These are phyloP conservation scores for Plasmodium falciparum DNA, from an alignment of 169 alveolate genomes.

Conservation along the genomic window DNA sequence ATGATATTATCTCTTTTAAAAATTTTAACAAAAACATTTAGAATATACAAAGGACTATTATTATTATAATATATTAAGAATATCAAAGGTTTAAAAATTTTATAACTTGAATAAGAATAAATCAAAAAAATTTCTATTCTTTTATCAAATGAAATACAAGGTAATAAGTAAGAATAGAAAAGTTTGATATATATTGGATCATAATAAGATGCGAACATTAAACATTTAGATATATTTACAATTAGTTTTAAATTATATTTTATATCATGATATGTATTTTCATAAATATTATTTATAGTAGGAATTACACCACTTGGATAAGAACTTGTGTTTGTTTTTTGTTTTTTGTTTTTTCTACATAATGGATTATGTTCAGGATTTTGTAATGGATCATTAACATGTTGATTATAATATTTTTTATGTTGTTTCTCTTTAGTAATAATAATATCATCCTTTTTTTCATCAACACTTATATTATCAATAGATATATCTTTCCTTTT, in stretches of 20 bases:
- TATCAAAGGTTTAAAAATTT: slow-evolving; percentile 46
- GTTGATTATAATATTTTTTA: background rate
- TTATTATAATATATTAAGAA: slow-evolving; percentile 53
- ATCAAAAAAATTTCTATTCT: slow-evolving; percentile 65
- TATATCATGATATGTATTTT: slow-evolving; percentile 59
- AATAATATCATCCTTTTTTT: background rate
- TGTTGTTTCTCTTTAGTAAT: background rate
- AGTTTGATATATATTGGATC: slow-evolving; percentile 57
- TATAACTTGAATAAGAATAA: slow-evolving; percentile 29
- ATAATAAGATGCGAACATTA: slow-evolving; percentile 30
- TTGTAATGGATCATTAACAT: background rate
- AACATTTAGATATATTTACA: slow-evolving; percentile 29
- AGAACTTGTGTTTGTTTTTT: background rate
- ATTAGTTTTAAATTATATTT: slow-evolving; percentile 26
- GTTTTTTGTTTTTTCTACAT: slow-evolving; percentile 1
- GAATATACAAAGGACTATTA: slow-evolving; percentile 16
- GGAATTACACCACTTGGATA: background rate
- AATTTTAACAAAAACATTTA: slow-evolving; percentile 1
- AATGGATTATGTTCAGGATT: background rate
- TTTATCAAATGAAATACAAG: slow-evolving; percentile 55
- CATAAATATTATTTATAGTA: slow-evolving; percentile 21
- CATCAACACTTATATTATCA: background rate
- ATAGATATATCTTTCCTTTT: background rate
- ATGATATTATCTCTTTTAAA: slow-evolving; percentile 12
- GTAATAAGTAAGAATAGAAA: slow-evolving; percentile 50